Percentiles rank a stretch among this genome's conserved stretches.
These are phyloP conservation scores for Chalciporus sphaerocephalus DNA, from an alignment of 768 basidiomycete species.

Conservation along the genomic window DNA sequence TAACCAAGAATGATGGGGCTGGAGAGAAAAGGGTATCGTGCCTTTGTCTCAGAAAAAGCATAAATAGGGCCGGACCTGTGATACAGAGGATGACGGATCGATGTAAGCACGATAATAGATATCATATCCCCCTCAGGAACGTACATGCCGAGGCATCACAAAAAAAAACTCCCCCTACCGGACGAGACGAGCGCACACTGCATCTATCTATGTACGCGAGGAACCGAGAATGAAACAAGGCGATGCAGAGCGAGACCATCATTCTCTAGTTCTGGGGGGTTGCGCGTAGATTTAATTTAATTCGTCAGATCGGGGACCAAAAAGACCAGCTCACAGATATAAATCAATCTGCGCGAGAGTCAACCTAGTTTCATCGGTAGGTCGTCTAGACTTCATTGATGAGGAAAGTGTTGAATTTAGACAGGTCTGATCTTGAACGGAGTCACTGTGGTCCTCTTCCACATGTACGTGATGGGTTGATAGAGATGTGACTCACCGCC, in stretches of 20 bases:
- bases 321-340: background rate
- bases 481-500: background rate
- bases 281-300: background rate
- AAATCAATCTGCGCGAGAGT: background rate
- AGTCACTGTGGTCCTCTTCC: too few relatives aligned
- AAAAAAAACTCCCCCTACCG: background rate
- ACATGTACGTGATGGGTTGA: background rate
- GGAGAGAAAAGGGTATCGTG: conserved; percentile 8
- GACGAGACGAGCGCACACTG: conserved; percentile 2
- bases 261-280: background rate
- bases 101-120: conserved; percentile 8
- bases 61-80: conserved; percentile 9
- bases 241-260: background rate
- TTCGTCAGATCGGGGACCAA: background rate
- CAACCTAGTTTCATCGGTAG: background rate
- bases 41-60: background rate
- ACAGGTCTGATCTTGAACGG: background rate
- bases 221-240: background rate
- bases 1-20: conserved; percentile 5
- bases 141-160: conserved; percentile 12
- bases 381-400: background rate
- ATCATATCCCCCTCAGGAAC: conserved; percentile 13
- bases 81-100: conserved; percentile 23
- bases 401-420: background rate
- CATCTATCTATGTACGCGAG: background rate